These are phyloP conservation scores for Leccinum insolens DNA, from an alignment of 1,284 basidiomycete genomes.

Conservation along the genomic window DNA sequence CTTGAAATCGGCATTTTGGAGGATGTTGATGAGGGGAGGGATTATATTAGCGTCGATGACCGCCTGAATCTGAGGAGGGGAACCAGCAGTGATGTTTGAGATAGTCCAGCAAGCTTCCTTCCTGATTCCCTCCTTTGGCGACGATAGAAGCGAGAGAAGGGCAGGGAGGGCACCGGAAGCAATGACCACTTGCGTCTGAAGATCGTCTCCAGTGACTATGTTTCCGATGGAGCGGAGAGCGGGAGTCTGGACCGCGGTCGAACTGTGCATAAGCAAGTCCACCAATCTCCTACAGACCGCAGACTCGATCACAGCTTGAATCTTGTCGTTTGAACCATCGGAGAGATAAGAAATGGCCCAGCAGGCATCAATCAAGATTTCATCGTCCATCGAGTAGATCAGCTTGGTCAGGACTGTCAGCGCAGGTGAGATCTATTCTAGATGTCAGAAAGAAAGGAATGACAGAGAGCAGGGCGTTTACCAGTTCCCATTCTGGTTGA, in stretches of 20 bases:
- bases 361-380: conserved; percentile 99
- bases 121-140: conserved; percentile 94
- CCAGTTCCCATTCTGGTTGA: conserved; percentile 94
- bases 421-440: conserved; percentile 87
- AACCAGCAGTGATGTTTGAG: conserved; percentile 98
- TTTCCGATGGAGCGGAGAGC: conserved; percentile 98
- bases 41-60: conserved; percentile 91
- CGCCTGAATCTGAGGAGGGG: conserved; percentile 94
- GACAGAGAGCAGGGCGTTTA: conserved; percentile 38
- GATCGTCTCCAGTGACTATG: conserved; percentile 98
- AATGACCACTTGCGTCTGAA: conserved; percentile 98
- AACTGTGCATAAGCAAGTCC: conserved; percentile 96
- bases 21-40: conserved; percentile 97
- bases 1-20: conserved; percentile 98
- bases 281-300: conserved; percentile 98
- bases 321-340: conserved; percentile 99
- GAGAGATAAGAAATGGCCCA: conserved; percentile 99
- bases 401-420: conserved; percentile 96
- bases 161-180: conserved; percentile 95
- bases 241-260: conserved; percentile 98
- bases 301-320: conserved; percentile 98
- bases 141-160: conserved; percentile 88
- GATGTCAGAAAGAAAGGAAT: conserved; percentile 16
- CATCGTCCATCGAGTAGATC: conserved; percentile 99
- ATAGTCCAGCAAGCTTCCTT: conserved; percentile 99